phyloP scores from a whole-genome alignment of 2,329 filamentous ascomycete genomes.

The Fusarium sp. region DNA sequence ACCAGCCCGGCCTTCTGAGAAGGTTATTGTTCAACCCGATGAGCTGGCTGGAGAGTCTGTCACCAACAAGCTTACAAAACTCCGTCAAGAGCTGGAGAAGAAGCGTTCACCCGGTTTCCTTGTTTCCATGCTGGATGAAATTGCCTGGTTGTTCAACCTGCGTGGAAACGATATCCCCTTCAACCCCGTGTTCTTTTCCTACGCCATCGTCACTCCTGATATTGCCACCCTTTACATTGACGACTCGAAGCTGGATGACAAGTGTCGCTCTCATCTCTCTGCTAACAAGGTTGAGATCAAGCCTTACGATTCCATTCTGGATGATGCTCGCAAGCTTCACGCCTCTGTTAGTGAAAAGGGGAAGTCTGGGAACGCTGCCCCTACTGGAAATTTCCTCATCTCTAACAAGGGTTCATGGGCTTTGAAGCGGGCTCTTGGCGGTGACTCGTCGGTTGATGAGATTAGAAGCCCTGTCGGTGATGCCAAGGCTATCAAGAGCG shows the following conservation, averaged over 20 bases:
- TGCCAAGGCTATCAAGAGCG: conserved; percentile 94
- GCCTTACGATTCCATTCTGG: conserved; percentile 85
- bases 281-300: conserved; percentile 78
- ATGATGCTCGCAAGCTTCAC: conserved; percentile 75
- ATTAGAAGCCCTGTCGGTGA: conserved; percentile 88
- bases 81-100: conserved; percentile 92
- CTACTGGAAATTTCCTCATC: conserved; percentile 78
- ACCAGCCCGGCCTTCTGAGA: conserved; percentile 80
- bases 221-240: conserved; percentile 87
- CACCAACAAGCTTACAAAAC: conserved; percentile 82
- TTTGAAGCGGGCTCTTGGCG: conserved; percentile 85
- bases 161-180: conserved; percentile 95
- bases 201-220: conserved; percentile 85
- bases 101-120: conserved; percentile 89
- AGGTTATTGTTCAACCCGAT: conserved; percentile 76
- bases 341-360: conserved; percentile 53
- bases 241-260: conserved; percentile 77
- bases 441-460: conserved; percentile 87
- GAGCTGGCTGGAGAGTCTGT: conserved; percentile 86
- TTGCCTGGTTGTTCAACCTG: conserved; percentile 98
- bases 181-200: conserved; percentile 98
- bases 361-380: conserved; percentile 45
- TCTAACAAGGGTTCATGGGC: conserved; percentile 96
- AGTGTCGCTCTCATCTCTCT: conserved; percentile 76
- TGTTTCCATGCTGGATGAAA: conserved; percentile 94